Evolutionary conservation across 768 basidiomycete species (phyloP), one percentile per base, ranked within the genome.

Genomic region (Termitomyces sp.): DNA sequence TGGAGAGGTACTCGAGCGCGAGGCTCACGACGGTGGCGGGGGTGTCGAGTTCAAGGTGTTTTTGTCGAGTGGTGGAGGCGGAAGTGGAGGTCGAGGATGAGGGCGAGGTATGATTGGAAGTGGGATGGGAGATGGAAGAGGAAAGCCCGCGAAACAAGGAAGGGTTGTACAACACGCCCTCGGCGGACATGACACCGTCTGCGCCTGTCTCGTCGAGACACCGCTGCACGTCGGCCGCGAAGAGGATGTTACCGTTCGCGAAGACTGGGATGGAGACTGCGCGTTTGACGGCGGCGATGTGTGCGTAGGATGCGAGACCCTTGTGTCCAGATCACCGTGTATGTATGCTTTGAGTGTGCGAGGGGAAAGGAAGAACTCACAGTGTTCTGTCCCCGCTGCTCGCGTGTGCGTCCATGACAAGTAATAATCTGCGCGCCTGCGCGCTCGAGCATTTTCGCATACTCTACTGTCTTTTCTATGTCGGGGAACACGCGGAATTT

Each of bases 341-440:
- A 36, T 36, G 36, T 7, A 35, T 35, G 32, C 13, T 35, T 35
- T 35, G 35, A 14, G 16, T 38, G 16, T 16, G 36, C 1, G 14
- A 4, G 30, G 30, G 36, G 4, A 16, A 18, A n/a, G 16, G 2
- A 6, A 14, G n/a, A 10, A 50, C 49, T 50, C 64, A 88, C 88
- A 0, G 88, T 78, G 47, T 85, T 81, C 54, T 92, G 90, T 1
- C 95, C 96, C 20, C 96, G 86, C 72, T 96, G 94, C 63, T 97
- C 94, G 35, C 94, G 82, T 46, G 85, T 80, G 8, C 96, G 84
- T 0, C 97, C 96, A 62, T 99, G 97, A 63, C 93, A 92, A 0
- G 94, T 92, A 10, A 98, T 75, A 48, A 98, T 92, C 68, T 98
- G 95, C 0, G 95, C 96, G 0, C 96, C 96, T 0, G 96, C 94